phyloP scores from a whole-genome alignment of 225 moss, liverwort and hornwort species.

The Thuidium tamariscinum region DNA sequence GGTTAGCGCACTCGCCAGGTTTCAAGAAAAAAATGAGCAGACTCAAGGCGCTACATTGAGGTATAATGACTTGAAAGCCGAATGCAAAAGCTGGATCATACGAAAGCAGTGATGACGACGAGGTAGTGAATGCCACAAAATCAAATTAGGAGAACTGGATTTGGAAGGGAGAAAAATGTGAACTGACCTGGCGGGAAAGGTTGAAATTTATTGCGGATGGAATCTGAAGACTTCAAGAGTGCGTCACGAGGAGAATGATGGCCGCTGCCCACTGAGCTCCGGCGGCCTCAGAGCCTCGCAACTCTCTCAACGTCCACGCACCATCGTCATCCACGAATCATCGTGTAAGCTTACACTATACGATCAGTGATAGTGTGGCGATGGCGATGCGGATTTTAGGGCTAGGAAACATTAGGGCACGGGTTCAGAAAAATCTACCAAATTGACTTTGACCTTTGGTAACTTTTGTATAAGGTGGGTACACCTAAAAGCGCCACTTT shows the following conservation, averaged over 20 bases:
- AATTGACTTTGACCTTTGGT: neutral
- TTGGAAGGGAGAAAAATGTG: neutral
- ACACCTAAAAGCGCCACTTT: too few species aligned
- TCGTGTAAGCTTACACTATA: too few species aligned
- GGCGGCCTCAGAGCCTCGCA: neutral
- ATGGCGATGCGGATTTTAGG: neutral
- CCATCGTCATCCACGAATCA: neutral
- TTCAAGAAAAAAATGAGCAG: neutral
- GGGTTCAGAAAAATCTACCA: neutral
- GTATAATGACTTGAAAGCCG: neutral
- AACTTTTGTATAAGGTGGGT: neutral
- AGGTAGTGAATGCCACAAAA: neutral
- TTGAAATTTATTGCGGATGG: neutral
- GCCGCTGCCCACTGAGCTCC: neutral
- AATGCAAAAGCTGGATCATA: neutral
- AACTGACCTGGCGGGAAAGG: neutral
- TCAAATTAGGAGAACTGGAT: neutral
- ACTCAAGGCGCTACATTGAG: neutral
- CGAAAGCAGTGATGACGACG: neutral
- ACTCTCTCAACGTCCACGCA: neutral
- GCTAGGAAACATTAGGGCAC: too few species aligned
- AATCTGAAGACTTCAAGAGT: neutral
- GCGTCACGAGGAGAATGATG: neutral
- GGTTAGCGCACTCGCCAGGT: neutral
- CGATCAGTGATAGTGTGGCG: neutral